Base-by-base conservation (phyloP, 192 early-diverging fungal genomes). In the Rhizoclosmatium globosum region DNA sequence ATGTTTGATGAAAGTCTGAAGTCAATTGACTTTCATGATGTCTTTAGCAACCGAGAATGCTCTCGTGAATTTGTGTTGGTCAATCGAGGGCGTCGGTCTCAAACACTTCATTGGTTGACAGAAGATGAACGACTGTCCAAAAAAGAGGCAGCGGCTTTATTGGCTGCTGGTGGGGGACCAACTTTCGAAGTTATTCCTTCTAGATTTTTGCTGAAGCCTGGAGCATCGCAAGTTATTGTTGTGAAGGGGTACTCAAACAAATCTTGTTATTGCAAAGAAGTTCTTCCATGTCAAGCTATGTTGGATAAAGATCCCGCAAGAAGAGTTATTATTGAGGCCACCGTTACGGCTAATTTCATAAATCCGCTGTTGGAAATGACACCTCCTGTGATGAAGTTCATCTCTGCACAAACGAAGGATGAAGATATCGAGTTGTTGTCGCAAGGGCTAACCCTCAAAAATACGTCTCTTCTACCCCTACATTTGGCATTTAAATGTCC, bases 1-100 rank as follows among this genome's bases (percentile, higher is more conserved):
- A 81, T 78, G 1, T 89, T 87, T 85, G 84, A 89, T 56, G 79
- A 87, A 11, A 62, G 59, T 1, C 78, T 91, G 70, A 47, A 66
- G 45, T 60, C 61, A 38, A 82, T 91, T 13, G 64, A 88, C 61
- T 91, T 91, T 68, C 61, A 60, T 13, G 81, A 91, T 76, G 88
- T 91, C 0, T 91, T 91, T 67, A 87, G 87, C 77, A 91, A 91
- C 68, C 59, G 84, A 1, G 82, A 86, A 67, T 91, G 90, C 71
- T 68, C 71, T 4, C 46, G 80, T 1, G 75, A 81, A 7, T 91
- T 88, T 74, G 79, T 71, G 15, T 41, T 91, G 44, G 65, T 53
- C 57, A 91, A 91, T 70, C 77, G 77, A 39, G 89, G 90, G 0
- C 71, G 89, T 23, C 76, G 89, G 47, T 48, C 89, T 11, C 90